Base-by-base conservation (phyloP, 495 filamentous ascomycete species). In the Neurospora tetraspora region DNA sequence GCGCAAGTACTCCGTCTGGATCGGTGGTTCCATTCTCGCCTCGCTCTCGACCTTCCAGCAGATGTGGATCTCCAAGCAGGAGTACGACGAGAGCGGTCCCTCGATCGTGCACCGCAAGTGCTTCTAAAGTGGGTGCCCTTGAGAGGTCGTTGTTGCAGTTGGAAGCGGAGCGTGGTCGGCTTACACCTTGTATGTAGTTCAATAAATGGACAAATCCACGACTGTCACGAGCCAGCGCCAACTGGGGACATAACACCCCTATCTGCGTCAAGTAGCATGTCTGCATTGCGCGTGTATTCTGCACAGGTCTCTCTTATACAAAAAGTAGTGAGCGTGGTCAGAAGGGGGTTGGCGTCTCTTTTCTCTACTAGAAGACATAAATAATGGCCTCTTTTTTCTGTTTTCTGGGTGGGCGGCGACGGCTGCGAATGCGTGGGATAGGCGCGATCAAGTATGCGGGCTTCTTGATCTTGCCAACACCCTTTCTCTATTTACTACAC, bases 51-150 rank as follows among this genome's bases (percentile, higher is more conserved):
- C 96, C 86, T 98, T 98, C 94, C 96, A 99, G 88, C 96, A 98
- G 88, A 99, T 99, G 96, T 99, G 96, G 96, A 98, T 99, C 91
- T 99, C 96, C 76, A 99, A 99, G 93, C 96, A 99, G 88, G 96
- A 98, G 89, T 98, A 98, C 90, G 96, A 99, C 87, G 96, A 99
- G 92, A 94, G 91, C 83, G 96, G 96, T 85, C 96, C 96, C 79
- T 97, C 94, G 79, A 98, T 99, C 82, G 96, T 99, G 78, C 96
- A 99, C 91, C 94, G 96, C 93, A 99, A 99, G 93, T 99, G 94
- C 92, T 97, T 97, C 92, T 97, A 97, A 97, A 90, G 90, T 90
- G 34, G 71, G 75, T 43, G 31, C 16, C 47, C 53, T 31, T 31
- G 53, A 61, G 68, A 37, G 68, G 37, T 70, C 7, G 72, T 27